Evolutionary conservation across 352 stramenopile genomes (phyloP), one percentile per base, ranked within the genome.

Genomic region (Aphanomyces astaci): DNA sequence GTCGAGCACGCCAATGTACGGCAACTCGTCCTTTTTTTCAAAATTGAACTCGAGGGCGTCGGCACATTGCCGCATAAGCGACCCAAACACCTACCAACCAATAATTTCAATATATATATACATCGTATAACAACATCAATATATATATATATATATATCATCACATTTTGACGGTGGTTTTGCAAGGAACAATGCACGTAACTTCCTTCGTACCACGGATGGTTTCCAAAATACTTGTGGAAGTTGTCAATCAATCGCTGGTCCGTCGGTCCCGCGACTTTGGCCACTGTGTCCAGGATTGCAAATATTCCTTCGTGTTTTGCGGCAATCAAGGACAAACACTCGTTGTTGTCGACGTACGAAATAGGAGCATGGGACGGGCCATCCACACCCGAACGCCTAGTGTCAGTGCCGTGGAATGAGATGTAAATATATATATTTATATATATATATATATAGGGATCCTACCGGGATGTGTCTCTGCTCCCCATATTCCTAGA

Each of bases 241-340:
- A 73, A 64, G n/a, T 63, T 27, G 27, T 73, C 68, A 45, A 57
- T 69, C 27, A 69, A 46, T 17, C 60, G 63, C 3, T 46, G 63
- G 28, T 69, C 63, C 13, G 63, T 57, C 43, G 63, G 63, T 25
- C 46, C 36, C 22, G 63, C 39, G 22, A 69, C 36, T 22, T 82
- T 79, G 4, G 81, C 88, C 0, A 92, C 83, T 28, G 91, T 92
- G 36, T 94, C 86, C 11, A 94, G 72, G 70, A 94, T 88, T 17
- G 90, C 71, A 59, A 94, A 92, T 62, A 94, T 87, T 11, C 86
- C 86, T 39, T 53, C 63, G 33, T 69, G 25, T 27, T 63, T 59
- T 31, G n/a, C 48, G 5, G 63, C 63, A 32, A 69, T 69, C 45
- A 69, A 17, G 19, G n/a, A 31, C 5, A 69, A 28, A 36, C 63